Conservation (phyloP, 2,329 filamentous ascomycete genomes). For the Paraconiothyrium brasiliense region DNA sequence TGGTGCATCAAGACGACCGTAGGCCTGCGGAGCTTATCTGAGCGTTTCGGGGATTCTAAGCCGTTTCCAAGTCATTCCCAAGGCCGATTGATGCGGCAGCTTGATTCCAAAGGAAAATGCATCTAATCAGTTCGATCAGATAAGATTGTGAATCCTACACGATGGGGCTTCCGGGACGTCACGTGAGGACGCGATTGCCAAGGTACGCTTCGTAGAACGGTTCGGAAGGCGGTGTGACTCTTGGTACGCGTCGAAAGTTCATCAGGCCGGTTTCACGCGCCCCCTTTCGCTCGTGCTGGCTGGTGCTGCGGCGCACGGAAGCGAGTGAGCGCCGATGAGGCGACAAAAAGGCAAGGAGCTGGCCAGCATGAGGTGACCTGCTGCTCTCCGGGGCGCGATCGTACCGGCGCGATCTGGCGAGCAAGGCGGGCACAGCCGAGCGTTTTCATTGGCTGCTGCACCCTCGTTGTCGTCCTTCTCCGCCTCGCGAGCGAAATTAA, state of each 20-base stretch:
- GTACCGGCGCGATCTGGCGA: neutral
- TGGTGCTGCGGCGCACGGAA: neutral
- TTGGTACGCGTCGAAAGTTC: constrained; percentile 7
- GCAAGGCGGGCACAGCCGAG: neutral
- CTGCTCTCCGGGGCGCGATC: neutral
- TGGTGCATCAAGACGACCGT: no score
- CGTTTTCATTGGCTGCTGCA: neutral
- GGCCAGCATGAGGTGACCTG: constrained; percentile 13
- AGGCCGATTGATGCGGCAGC: no score
- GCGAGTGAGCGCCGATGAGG: constrained; percentile 4
- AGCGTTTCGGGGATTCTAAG: neutral
- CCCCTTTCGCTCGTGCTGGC: neutral
- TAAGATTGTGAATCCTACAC: neutral
- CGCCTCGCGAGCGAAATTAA: neutral
- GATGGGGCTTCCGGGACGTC: neutral
- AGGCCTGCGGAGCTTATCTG: neutral
- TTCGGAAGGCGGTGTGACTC: neutral
- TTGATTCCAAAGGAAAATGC: no score
- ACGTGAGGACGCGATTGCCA: constrained; percentile 7
- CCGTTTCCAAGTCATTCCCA: no score
- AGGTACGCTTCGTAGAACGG: neutral
- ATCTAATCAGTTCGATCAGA: neutral
- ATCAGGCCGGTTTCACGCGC: neutral
- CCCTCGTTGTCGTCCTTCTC: neutral
- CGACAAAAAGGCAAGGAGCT: neutral